These are phyloP conservation scores for Aureobasidium leucospermi DNA, from an alignment of 2,329 filamentous ascomycete species.

Conservation along the genomic window DNA sequence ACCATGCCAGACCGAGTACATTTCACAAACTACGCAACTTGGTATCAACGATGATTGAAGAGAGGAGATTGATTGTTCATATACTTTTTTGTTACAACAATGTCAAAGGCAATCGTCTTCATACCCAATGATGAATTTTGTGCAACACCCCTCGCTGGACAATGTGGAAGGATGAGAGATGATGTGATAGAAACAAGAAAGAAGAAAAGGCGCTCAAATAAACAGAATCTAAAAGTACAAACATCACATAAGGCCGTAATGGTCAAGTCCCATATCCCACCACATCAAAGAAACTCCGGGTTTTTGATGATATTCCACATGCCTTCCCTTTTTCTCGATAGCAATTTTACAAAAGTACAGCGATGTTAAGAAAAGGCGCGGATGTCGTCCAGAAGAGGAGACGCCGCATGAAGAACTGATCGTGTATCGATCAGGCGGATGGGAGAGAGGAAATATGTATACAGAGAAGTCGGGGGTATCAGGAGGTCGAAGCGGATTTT, in stretches of 20 bases:
- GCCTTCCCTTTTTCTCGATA: not conserved
- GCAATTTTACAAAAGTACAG: constrained; percentile 7
- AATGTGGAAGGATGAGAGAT: not conserved
- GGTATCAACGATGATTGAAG: not conserved
- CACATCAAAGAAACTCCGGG: not conserved
- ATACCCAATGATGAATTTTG: not conserved
- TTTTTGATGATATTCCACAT: not conserved
- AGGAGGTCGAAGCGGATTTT: not conserved
- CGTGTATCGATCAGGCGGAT: not conserved
- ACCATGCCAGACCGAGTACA: too few species aligned
- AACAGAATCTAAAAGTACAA: constrained; percentile 14
- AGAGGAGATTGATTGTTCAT: constrained; percentile 7
- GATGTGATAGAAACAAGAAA: not conserved
- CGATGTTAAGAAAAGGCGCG: not conserved
- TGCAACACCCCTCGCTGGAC: not conserved
- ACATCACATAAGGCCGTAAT: constrained; percentile 13
- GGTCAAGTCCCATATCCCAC: not conserved
- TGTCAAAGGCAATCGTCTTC: not conserved
- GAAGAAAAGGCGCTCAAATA: not conserved
- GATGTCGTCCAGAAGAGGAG: not conserved
- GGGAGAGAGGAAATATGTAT: constrained; percentile 11
- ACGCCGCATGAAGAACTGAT: not conserved
- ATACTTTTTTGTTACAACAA: constrained; percentile 6
- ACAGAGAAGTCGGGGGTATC: constrained; percentile 13
- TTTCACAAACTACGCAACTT: too few species aligned